Base-by-base conservation (phyloP, 2,329 filamentous ascomycete species). In the Xylariaceae sp. region DNA sequence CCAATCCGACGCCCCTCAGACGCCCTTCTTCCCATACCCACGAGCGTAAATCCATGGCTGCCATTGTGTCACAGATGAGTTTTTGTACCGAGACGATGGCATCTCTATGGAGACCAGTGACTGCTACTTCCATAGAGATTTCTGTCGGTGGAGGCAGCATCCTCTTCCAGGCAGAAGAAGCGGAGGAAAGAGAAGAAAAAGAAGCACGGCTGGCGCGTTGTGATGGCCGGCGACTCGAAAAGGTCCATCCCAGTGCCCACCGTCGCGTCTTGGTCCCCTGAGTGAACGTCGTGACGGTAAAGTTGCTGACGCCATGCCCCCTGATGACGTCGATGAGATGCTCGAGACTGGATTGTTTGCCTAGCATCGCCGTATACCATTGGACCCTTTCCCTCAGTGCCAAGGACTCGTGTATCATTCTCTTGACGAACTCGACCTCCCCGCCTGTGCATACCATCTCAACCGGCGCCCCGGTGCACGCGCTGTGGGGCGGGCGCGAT, bases 351-450 rank as follows among this genome's bases (percentile, higher is more conserved):
- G 74, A 72, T 19, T 86, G 67, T 54, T 94, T 94, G 0, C 90
- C 89, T 0, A 97, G 69, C 87, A 97, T 94, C 38, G 81, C 81
- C 1, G 84, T 92, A 61, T 92, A 97, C 92, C 92, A 98, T 44
- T 77, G 75, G 0, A 94, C 78, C 8, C 71, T 70, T 0, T 74
- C 67, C 13, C 68, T 65, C 2, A 87, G 64, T 0, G 58, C 43
- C 0, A 84, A 59, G 23, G 82, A 88, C 58, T 94, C 85, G 1
- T 73, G 64, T 4, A 94, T 68, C 47, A 95, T 82, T 5, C 77
- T 73, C 1, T 68, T 64, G 3, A 88, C 79, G 58, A 95, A 94
- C 3, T 73, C 76, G 1, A 85, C 65, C 58, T 95, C 88, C 2
- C 88, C 88, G 3, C 87, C 88, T 0, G 66, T 55, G 2, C 77